Base-by-base conservation (phyloP, 345 rosid species). In the Xanthoceras sorbifolium region DNA sequence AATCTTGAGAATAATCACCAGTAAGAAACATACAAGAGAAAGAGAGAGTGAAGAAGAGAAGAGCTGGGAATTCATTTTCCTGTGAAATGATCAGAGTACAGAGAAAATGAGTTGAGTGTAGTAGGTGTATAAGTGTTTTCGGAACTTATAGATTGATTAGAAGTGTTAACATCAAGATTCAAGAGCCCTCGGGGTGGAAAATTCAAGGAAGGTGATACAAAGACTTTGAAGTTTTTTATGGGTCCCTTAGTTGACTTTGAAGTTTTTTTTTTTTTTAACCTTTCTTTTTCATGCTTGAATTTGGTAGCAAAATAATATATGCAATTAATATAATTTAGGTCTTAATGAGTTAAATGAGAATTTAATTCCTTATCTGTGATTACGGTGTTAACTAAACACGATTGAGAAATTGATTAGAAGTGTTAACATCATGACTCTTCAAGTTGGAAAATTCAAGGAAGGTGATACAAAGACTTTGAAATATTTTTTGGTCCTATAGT, bases 191-290 rank as follows among this genome's bases (percentile, higher is more conserved):
- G 9, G 28, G 28, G 36, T 15, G 15, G 64, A 25, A 23, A 60
- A 26, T 60, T 25, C 31, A 9, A 60, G 28, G 64, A 60, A 60
- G 17, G n/a, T 18, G 22, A 7, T n/a, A 65, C 25, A 36, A 65
- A 65, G 69, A 65, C 46, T 34, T 64, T 3, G 28, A 65, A 65
- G n/a, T n/a, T 14, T n/a, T 20, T 65, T 57, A 17, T 65, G 69
- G 46, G n/a, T n/a, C n/a, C 4, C 22, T 60, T 65, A 4, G 36
- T 72, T 60, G 67, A 72, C 25, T 40, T 38, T 1, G n/a, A 70
- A 29, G 38, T 4, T 67, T 59, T 38, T 0, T 0, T 36, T n/a
- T 22, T 23, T 34, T 32, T 5, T 23, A 0, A 2, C 26, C 14
- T 1, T 71, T n/a, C n/a, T 36, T 57, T 71, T 36, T 17, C 6